Base-by-base conservation (phyloP, 441 rosid genomes). In the Brassica balearica region DNA sequence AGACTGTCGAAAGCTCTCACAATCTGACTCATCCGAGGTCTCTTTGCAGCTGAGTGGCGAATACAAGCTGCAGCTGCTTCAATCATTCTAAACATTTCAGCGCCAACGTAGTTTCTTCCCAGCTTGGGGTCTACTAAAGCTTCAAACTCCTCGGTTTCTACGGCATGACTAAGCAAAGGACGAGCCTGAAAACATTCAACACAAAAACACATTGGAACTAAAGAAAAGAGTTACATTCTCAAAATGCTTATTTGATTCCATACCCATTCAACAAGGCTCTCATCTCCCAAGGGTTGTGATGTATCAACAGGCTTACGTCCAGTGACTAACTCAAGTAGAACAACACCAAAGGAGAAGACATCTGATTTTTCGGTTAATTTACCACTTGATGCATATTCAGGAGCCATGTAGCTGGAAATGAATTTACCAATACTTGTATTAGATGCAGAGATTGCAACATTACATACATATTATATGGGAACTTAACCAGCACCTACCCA, bases 211-310 rank as follows among this genome's bases (percentile, higher is more conserved):
- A 1, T 34, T 48, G 20, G 5, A 15, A 15, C 2, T 8, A 56
- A 2, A 65, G 58, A 46, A 65, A 80, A 23, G 4, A 71, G 64
- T 70, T 75, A 1, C 63, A 56, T 15, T 2, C 70, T 68, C 68
- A 74, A 55, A 51, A 43, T 55, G 41, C 27, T 64, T 69, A 48
- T 25, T 41, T 3, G 11, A 36, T 8, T 19, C 46, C 62, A 70
- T 90, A 92, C 98, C 99, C 99, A 96, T 91, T 96, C 94, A 78
- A 96, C 99, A 76, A 96, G 90, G 84, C 99, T 88, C 84, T 93
- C 99, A 73, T 93, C 97, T 73, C 99, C 97, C 8, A 88, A 17
- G 27, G 99, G 96, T 78, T 85, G 98, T 20, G 97, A 91, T 69
- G 87, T 48, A 83, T 96, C 99, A 27, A 96, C 97, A 43, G 97